Evolutionary conservation across 2,329 filamentous ascomycete species (phyloP).

Genomic region (Neofusicoccum umdonicola): DNA sequence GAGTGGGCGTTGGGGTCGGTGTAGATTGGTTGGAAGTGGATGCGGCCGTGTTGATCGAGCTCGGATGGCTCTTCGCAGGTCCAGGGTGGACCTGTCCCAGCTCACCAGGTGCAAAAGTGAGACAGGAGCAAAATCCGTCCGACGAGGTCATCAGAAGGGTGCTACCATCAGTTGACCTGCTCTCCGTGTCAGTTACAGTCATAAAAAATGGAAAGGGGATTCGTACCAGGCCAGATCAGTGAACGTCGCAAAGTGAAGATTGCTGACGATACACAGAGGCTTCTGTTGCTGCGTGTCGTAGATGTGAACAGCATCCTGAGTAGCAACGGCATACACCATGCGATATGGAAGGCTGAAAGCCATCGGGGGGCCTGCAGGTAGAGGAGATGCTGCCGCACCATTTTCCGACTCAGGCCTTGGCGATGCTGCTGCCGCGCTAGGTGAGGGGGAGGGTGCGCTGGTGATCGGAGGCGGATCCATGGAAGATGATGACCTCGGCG

Average conservation of each 20-base stretch:
- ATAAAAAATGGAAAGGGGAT: not conserved
- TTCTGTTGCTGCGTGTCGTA: conserved; percentile 98
- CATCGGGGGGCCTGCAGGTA: conserved; percentile 49
- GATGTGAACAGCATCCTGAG: conserved; percentile 88
- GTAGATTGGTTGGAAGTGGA: conserved; percentile 61
- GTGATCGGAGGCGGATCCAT: conserved; percentile 80
- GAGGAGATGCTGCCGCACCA: conserved; percentile 53
- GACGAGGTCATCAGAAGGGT: conserved; percentile 94
- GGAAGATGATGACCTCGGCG: conserved; percentile 60
- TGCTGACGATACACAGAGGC: conserved; percentile 91
- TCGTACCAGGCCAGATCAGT: conserved; percentile 81
- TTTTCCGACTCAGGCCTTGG: conserved; percentile 53
- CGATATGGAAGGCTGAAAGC: conserved; percentile 87
- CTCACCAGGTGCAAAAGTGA: conserved; percentile 81
- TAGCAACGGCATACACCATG: conserved; percentile 94
- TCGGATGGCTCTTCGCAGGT: conserved; percentile 50
- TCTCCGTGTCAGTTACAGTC: conserved; percentile 27
- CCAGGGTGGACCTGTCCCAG: conserved; percentile 78
- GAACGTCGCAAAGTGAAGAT: conserved; percentile 94
- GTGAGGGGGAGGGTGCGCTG: conserved; percentile 52
- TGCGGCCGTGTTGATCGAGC: conserved; percentile 42
- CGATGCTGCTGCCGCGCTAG: conserved; percentile 53
- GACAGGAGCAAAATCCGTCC: conserved; percentile 91
- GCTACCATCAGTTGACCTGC: conserved; percentile 70
- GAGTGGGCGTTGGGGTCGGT: conserved; percentile 67